These are phyloP conservation scores for Somion occarium DNA, from an alignment of 1,284 basidiomycete genomes.

Conservation along the genomic window DNA sequence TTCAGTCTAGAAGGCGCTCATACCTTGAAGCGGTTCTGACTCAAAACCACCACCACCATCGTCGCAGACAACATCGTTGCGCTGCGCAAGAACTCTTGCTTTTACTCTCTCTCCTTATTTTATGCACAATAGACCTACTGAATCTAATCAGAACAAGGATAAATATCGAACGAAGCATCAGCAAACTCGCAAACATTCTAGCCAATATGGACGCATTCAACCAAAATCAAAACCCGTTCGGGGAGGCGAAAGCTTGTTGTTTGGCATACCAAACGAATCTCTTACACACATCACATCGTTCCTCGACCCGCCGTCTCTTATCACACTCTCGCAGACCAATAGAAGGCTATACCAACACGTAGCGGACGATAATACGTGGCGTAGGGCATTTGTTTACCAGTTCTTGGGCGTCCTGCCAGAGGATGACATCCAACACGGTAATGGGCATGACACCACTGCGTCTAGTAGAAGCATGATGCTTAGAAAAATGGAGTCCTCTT, in stretches of 20 bases:
- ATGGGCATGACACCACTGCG: slow-evolving; percentile 17
- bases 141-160: slow-evolving; percentile 30
- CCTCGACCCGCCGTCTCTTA: slow-evolving; percentile 63
- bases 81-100: slow-evolving; percentile 12
- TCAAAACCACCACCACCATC: background rate
- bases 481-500: slow-evolving; percentile 50
- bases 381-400: slow-evolving; percentile 70
- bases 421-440: slow-evolving; percentile 39
- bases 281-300: slow-evolving; percentile 78
- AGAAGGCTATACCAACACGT: slow-evolving; percentile 58
- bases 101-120: slow-evolving; percentile 28
- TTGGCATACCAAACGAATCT: slow-evolving; percentile 64
- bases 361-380: slow-evolving; percentile 80
- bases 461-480: slow-evolving; percentile 40
- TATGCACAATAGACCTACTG: slow-evolving; percentile 50
- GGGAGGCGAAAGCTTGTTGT: slow-evolving; percentile 32
- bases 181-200: slow-evolving; percentile 19
- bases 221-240: slow-evolving; percentile 14
- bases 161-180: slow-evolving; percentile 20
- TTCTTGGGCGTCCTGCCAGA: slow-evolving; percentile 67
- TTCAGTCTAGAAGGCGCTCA: too few relatives aligned
- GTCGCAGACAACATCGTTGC: background rate
- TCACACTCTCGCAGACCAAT: slow-evolving; percentile 54
- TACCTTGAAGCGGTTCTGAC: too few relatives aligned
- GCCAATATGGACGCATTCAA: slow-evolving; percentile 47